Evolutionary conservation across 139 green algal species (phyloP), one percentile per base, ranked within the genome.

Genomic region (Nannochloris sp.): DNA sequence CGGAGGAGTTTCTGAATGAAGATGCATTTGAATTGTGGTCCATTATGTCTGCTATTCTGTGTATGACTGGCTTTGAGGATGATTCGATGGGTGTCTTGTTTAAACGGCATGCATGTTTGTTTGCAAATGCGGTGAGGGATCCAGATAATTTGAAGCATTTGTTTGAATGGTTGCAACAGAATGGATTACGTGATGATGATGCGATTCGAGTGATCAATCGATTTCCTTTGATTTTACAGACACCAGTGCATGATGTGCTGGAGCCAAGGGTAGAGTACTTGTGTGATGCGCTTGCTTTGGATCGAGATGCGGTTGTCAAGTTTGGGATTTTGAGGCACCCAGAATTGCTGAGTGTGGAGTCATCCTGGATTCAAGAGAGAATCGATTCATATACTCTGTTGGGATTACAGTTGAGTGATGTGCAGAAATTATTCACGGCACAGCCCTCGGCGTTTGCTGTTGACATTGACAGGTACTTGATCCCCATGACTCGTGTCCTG

Each of bases 21-120:
- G 64, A 76, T 51, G 70, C 70, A 29, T 15, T 46, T 18, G 70
- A 76, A 16, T 56, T 57, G 18, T 76, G 70, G 70, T 40, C 12
- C 19, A 44, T 76, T 36, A 25, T 66, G n/a, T 49, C 64, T 18
- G 70, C 57, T 12, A 71, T 57, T 31, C 64, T 76, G 1, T 57
- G 56, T 58, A 59, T 57, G 8, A 37, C 56, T 12, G 64, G 64
- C 18, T 59, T 76, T 11, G 23, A 50, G 10, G 46, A 57, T 1
- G 44, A 51, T 10, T 57, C 65, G 63, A 66, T 76, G 31, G 24
- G 46, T 14, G 10, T 6, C 2, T 31, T 73, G 25, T 65, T 77
- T 23, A 29, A 16, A 6, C 48, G 64, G 16, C 64, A 71, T 57
- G 48, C 36, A 34, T 50, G 8, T 31, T 43, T 77, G 25, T 66